phyloP scores from a whole-genome alignment of 805 yeast genomes.

The Metahyphopichia silvanorum region DNA sequence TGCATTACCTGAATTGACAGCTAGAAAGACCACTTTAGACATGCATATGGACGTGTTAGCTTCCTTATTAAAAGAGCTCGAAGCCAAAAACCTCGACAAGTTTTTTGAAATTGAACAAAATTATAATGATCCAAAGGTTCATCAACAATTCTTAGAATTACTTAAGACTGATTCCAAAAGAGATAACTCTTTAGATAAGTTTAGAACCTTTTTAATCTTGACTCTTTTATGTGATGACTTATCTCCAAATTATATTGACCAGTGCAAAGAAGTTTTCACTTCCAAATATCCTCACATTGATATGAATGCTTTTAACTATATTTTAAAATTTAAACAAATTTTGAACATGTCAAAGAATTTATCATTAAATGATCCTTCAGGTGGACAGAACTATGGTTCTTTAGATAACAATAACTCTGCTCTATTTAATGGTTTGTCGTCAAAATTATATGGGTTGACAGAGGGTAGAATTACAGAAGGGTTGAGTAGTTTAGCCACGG shows the following conservation, averaged over 20 bases:
- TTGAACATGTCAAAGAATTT: conserved; percentile 18
- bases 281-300: conserved; percentile 51
- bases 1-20: conserved; percentile 87
- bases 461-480: conserved; percentile 86
- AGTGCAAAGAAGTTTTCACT: conserved; percentile 62
- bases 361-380: conserved; percentile 9
- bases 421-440: conserved; percentile 68
- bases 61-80: conserved; percentile 74
- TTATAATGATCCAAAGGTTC: conserved; percentile 57
- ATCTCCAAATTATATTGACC: conserved; percentile 30
- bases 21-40: conserved; percentile 83
- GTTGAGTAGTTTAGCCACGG: conserved; percentile 82
- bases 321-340: conserved; percentile 74
- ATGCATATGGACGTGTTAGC: conserved; percentile 96
- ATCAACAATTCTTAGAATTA: conserved; percentile 57
- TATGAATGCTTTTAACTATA: conserved; percentile 63
- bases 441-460: conserved; percentile 74
- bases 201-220: conserved; percentile 84
- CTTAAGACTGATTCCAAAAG: conserved; percentile 49
- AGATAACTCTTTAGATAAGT: conserved; percentile 71
- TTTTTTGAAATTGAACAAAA: conserved; percentile 94
- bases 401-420: conserved; percentile 45
- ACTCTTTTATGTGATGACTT: conserved; percentile 48
- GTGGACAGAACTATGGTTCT: conserved; percentile 28
- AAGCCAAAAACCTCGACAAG: conserved; percentile 82